Evolutionary conservation across 768 basidiomycete genomes (phyloP), one percentile per base, ranked within the genome.

Genomic region (Kwoniella botswanensis): DNA sequence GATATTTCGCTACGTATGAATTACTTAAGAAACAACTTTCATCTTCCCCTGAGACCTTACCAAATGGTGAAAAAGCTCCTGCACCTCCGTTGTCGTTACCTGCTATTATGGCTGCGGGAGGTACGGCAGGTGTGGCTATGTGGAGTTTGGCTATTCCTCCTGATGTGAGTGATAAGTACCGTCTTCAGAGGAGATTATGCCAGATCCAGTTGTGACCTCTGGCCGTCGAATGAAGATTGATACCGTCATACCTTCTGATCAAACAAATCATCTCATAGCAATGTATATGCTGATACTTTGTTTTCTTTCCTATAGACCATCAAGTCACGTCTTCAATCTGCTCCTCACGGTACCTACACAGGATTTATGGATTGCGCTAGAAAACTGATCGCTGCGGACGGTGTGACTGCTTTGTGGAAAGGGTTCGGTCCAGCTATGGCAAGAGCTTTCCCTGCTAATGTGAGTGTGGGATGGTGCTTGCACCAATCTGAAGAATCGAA

Each of bases 1-100:
- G 93, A 59, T 98, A 98, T 86, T 99, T 99, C 81, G 95, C 94
- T 18, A 91, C 94, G 12, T 99, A 99, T 82, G 97, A 99, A 85
- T 88, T 94, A 42, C 90, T 92, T 52, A 99, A 99, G 85, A 92
- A 91, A 81, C 85, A 88, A 1, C 85, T 99, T 72, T 93, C 91
- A 13, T 46, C 68, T 22, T 21, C 71, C 7, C 74, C 78, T n/a
- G 63, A 53, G 50, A 66, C 65, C 4, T 65, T 75, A 9, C 71
- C 74, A 0, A 68, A 62, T 22, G 74, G 72, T 42, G 78, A 79
- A 41, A 70, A 71, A 67, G 88, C 87, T 52, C 92, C 92, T 42
- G 86, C 92, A 18, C 90, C 90, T n/a, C 87, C 92, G 60, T 87
- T 98, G 68, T 92, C 93, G 76, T 86, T 99, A 29, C 87, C 92